A percentile compares a stretch with the other conserved stretches of the same genome.
phyloP scores from a whole-genome alignment of 208 protist species.

The Trypanosoma cruzi region DNA sequence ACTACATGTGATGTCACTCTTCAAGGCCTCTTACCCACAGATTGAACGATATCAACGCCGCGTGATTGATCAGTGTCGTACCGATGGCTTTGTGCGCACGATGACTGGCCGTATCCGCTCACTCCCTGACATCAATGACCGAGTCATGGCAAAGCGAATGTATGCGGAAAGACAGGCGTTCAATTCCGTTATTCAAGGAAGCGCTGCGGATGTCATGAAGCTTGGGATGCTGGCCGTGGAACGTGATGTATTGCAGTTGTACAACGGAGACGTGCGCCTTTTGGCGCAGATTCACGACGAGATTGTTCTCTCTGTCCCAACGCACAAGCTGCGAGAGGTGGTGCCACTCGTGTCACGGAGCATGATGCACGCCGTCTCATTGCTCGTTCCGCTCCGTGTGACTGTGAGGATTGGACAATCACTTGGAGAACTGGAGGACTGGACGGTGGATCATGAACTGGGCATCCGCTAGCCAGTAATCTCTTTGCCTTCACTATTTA shows the following conservation, averaged over 20 bases:
- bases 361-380: slow-evolving; percentile 49
- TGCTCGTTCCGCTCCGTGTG: slow-evolving; percentile 60
- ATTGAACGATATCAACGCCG: slow-evolving; percentile 65
- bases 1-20: slow-evolving; percentile 48
- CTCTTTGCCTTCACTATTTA: neutral
- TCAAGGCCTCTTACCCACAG: slow-evolving; percentile 63
- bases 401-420: slow-evolving; percentile 72
- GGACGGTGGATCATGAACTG: slow-evolving; percentile 79
- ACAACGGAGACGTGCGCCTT: slow-evolving; percentile 42
- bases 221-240: slow-evolving; percentile 83
- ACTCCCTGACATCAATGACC: slow-evolving; percentile 71
- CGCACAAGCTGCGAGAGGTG: slow-evolving; percentile 24
- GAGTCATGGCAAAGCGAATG: slow-evolving; percentile 55
- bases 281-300: slow-evolving; percentile 77
- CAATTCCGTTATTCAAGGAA: slow-evolving; percentile 91
- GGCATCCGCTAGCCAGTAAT: slow-evolving; percentile 34
- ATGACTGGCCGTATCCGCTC: slow-evolving; percentile 72
- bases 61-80: slow-evolving; percentile 66
- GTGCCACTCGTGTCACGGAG: slow-evolving; percentile 37
- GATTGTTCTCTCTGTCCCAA: slow-evolving; percentile 44
- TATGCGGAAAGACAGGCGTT: slow-evolving; percentile 91
- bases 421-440: slow-evolving; percentile 70
- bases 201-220: slow-evolving; percentile 91
- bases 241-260: slow-evolving; percentile 55
- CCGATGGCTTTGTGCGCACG: slow-evolving; percentile 81